Evolutionary conservation across 257 asterid species (phyloP), one percentile per base, ranked within the genome.

Genomic region (Ilex asprella): DNA sequence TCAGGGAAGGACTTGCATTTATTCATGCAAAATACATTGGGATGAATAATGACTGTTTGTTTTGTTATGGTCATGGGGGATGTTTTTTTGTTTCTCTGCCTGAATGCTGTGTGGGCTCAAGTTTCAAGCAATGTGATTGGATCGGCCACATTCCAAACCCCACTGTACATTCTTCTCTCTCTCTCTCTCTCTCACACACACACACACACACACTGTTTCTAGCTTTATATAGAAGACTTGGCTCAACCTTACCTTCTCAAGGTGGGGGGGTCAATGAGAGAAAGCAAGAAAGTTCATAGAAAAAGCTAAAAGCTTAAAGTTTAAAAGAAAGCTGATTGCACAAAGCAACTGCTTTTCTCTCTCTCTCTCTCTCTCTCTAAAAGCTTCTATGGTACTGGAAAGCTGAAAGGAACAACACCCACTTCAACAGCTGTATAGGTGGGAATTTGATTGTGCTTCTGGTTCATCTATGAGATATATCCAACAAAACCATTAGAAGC

Each of bases 231-330:
- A 62, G 60, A 66, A 66, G 63, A 65, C 72, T 60, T 53, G 58
- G 64, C 69, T 63, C 65, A 65, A 60, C 63, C 71, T 49, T 44
- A 74, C 65, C 67, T 61, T 32, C 66, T 69, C 68, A 60, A 68
- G 78, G 75, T 69, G 41, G 39, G 63, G 61, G 64, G 67, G 41
- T 68, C 65, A 73, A 68, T 73, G 67, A 55, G 46, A 60, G 57
- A 35, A 35, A 35, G 63, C 64, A 66, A 74, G 73, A 74, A 74
- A 74, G 75, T 69, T 75, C 60, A 63, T 60, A 39, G 66, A 63
- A 49, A 67, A 63, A 66, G 67, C 58, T 62, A 56, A 75, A 75
- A 72, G 70, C 64, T 75, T 58, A 75, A 75, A 72, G 70, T 61
- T 75, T 58, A 4, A 71, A 66, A 58, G 70, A 67, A 61, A 70